Evolutionary conservation across 1,284 basidiomycete species (phyloP).

Genomic region (Malassezia vespertilionis): DNA sequence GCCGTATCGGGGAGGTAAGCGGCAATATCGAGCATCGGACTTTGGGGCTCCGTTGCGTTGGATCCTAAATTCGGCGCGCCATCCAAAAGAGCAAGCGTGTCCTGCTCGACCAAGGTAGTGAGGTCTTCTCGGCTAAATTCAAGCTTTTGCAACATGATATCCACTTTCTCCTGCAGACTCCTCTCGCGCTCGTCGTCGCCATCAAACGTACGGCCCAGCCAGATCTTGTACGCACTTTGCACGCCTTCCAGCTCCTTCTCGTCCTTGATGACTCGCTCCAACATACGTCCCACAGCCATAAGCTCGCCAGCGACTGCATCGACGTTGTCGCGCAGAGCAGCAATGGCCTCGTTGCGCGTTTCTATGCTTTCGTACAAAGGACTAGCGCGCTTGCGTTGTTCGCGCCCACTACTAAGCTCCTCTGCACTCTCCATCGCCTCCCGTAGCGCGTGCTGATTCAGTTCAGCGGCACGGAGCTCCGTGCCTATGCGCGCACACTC

Average conservation of each 20-base stretch:
- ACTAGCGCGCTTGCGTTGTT: constrained; percentile 12
- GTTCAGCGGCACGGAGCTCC: constrained; percentile 57
- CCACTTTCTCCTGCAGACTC: neutral
- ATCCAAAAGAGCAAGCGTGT: constrained; percentile 35
- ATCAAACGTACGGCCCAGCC: constrained; percentile 23
- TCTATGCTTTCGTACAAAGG: constrained; percentile 8
- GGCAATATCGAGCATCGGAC: constrained; percentile 65
- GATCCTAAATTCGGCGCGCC: constrained; percentile 35
- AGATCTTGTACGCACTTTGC: neutral
- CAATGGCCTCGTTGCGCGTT: constrained; percentile 1
- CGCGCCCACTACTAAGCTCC: constrained; percentile 14
- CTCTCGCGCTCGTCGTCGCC: constrained; percentile 21
- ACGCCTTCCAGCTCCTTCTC: neutral
- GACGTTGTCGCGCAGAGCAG: neutral
- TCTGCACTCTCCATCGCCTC: constrained; percentile 23
- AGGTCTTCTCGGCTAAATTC: constrained; percentile 49
- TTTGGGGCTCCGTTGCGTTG: neutral
- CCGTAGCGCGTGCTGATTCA: constrained; percentile 26
- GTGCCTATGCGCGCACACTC: constrained; percentile 50
- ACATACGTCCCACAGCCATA: constrained; percentile 1
- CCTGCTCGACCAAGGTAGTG: constrained; percentile 55
- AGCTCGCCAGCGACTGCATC: constrained; percentile 5
- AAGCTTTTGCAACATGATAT: neutral
- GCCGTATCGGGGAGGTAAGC: constrained; percentile 77
- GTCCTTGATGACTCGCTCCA: neutral